Conservation (phyloP, 2,329 filamentous ascomycete species). For the Gnomoniopsis sp. region DNA sequence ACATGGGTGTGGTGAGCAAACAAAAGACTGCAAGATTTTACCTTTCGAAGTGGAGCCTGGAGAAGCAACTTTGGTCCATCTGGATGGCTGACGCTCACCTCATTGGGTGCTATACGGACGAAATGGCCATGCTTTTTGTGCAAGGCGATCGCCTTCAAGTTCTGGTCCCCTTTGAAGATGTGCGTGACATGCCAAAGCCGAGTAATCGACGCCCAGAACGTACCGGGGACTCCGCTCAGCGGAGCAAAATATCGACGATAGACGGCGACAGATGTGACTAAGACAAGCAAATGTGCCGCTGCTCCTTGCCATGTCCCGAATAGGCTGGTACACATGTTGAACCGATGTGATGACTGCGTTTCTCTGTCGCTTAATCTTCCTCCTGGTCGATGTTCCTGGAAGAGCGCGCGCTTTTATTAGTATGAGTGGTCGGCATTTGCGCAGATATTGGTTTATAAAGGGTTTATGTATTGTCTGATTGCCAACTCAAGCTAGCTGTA, state of each 20-base stretch:
- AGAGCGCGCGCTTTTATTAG: no score
- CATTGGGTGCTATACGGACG: slow-evolving; percentile 39
- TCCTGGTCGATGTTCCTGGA: no score
- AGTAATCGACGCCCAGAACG: slow-evolving; percentile 36
- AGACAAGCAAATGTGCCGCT: no score
- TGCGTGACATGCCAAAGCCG: slow-evolving; percentile 37
- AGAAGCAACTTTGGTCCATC: slow-evolving; percentile 36
- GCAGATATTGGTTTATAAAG: no score
- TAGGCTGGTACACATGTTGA: no score
- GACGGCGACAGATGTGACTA: neutral
- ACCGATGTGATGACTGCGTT: no score
- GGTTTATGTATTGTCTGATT: no score
- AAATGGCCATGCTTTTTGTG: slow-evolving; percentile 38
- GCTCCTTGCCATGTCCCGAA: no score
- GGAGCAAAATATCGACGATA: slow-evolving; percentile 32
- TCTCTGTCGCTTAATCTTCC: no score
- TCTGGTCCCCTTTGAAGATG: slow-evolving; percentile 34
- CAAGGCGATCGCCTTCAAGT: slow-evolving; percentile 31
- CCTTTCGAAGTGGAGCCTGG: slow-evolving; percentile 34
- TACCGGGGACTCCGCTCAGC: slow-evolving; percentile 38
- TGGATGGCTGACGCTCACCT: slow-evolving; percentile 41
- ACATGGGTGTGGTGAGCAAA: neutral
- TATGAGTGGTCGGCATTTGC: no score
- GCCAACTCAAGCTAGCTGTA: no score
- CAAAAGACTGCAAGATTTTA: neutral